phyloP scores from a whole-genome alignment of 306 rosid genomes.

The Quercus berberidifolia region DNA sequence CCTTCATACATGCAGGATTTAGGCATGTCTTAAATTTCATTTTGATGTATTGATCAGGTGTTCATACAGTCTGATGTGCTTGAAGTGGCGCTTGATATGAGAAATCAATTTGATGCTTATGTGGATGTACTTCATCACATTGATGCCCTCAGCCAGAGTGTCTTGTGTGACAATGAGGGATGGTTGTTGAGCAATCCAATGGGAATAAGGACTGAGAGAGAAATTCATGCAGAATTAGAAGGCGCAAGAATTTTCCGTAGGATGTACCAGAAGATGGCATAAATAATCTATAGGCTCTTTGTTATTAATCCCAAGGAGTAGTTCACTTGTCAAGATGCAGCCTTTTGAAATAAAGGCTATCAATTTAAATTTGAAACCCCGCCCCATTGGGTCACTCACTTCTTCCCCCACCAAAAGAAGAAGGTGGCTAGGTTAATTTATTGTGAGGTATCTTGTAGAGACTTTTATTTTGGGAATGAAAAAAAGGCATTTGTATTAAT shows the following conservation, averaged over 20 bases:
- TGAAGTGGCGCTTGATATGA: conserved; percentile 73
- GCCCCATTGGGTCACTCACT: no score
- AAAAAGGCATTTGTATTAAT: no score
- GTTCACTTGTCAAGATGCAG: no score
- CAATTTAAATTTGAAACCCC: no score
- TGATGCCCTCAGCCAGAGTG: conserved; percentile 30
- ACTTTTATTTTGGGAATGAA: no score
- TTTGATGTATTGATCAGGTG: conserved; percentile 42
- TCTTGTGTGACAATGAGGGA: conserved; percentile 61
- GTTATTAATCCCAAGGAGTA: not conserved
- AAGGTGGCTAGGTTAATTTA: no score
- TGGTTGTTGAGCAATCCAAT: conserved; percentile 80
- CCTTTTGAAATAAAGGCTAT: no score
- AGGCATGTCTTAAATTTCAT: not conserved
- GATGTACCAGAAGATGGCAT: conserved; percentile 52
- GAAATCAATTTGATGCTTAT: conserved; percentile 62
- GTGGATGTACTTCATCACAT: conserved; percentile 41
- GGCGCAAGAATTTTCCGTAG: conserved; percentile 71
- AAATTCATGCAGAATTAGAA: conserved; percentile 84
- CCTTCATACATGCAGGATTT: no score
- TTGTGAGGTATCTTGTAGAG: no score
- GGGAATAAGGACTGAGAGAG: conserved; percentile 91
- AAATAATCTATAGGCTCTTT: not conserved
- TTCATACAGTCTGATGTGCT: conserved; percentile 71
- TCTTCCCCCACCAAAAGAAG: no score